Percentiles rank a stretch among this genome's conserved stretches.
Conservation (phyloP, 495 filamentous ascomycete genomes). For the Penicillium silybi region DNA sequence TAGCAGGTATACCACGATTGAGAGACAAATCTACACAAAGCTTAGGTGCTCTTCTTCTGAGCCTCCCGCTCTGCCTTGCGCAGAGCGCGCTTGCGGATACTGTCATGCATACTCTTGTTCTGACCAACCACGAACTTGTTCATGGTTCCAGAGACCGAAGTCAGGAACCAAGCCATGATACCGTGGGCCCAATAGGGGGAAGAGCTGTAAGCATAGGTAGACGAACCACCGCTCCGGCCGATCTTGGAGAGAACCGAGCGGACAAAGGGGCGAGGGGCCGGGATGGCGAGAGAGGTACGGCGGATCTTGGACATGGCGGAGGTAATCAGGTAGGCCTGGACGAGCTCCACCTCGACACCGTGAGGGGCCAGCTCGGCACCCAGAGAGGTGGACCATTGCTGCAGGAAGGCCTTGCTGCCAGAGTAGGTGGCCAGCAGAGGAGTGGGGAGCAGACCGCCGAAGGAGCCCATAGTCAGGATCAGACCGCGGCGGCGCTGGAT, state of each 20-base stretch:
- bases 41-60: slow-evolving; percentile 44
- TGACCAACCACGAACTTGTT: slow-evolving; percentile 56
- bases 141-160: slow-evolving; percentile 64
- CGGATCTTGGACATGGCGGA: slow-evolving; percentile 96
- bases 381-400: slow-evolving; percentile 89
- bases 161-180: slow-evolving; percentile 79
- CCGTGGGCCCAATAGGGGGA: slow-evolving; percentile 93
- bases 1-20: not conserved
- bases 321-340: slow-evolving; percentile 87
- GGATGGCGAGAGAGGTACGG: slow-evolving; percentile 68
- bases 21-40: not conserved
- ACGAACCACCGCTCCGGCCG: slow-evolving; percentile 70
- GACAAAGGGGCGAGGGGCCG: slow-evolving; percentile 80
- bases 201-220: slow-evolving; percentile 70
- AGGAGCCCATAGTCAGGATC: slow-evolving; percentile 95
- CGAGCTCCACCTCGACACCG: slow-evolving; percentile 79
- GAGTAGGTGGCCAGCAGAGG: slow-evolving; percentile 95
- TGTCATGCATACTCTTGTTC: slow-evolving; percentile 79
- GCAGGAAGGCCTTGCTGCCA: slow-evolving; percentile 96
- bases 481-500: slow-evolving; percentile 75
- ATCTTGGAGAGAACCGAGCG: slow-evolving; percentile 74
- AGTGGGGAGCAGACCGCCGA: slow-evolving; percentile 85
- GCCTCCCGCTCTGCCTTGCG: slow-evolving; percentile 81
- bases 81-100: slow-evolving; percentile 82
- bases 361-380: slow-evolving; percentile 74